Evolutionary conservation across 768 basidiomycete genomes (phyloP).

Genomic region (Tricholoma terreum): DNA sequence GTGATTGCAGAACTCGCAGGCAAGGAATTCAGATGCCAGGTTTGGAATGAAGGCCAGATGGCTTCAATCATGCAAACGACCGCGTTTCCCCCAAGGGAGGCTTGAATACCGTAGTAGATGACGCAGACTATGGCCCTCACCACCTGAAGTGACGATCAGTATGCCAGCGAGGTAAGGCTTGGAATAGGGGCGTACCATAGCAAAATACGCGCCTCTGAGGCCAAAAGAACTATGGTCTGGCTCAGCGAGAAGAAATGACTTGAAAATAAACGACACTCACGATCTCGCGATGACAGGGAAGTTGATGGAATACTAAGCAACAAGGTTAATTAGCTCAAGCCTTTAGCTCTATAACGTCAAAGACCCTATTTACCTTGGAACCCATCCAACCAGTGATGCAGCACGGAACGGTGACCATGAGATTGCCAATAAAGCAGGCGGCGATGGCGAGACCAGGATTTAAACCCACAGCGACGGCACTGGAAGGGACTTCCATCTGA

Average conservation of each 20-base stretch:
- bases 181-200: neutral
- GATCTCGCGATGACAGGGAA: neutral
- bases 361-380: neutral
- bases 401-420: neutral
- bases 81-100: neutral
- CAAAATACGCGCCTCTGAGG: neutral
- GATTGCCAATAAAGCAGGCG: neutral
- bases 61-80: neutral
- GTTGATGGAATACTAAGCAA: neutral
- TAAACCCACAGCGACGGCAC: neutral
- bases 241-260: neutral
- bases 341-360: neutral
- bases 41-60: neutral
- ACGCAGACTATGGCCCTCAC: neutral
- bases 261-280: neutral
- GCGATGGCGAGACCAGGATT: neutral
- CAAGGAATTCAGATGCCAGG: neutral
- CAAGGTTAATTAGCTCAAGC: neutral
- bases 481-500: neutral
- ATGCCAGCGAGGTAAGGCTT: neutral
- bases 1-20: neutral
- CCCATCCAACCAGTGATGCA: neutral
- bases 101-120: neutral
- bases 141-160: neutral
- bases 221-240: neutral